Percentiles rank a stretch among this genome's conserved stretches.
Evolutionary conservation across 148 eudicot genomes (phyloP).

Genomic region (Talinum fruticosum): DNA sequence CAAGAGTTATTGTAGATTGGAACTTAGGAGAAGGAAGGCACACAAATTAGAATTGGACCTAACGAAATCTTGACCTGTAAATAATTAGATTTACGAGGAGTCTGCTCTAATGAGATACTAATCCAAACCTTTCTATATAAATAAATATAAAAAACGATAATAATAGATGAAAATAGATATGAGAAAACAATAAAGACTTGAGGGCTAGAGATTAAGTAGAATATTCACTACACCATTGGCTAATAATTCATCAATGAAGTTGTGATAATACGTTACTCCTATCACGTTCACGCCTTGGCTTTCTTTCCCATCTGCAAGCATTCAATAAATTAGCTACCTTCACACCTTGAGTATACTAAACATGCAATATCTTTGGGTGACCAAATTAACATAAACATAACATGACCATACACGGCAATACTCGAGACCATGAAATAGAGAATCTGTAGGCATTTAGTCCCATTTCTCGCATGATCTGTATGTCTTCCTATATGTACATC

Average conservation of each 20-base stretch:
- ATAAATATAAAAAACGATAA: too few relatives aligned
- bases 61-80: too few relatives aligned
- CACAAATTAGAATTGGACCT: too few relatives aligned
- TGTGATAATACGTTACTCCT: conserved; percentile 41
- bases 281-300: conserved; percentile 38
- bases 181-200: background rate
- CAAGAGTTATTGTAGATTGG: too few relatives aligned
- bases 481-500: conserved; percentile 37
- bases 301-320: conserved; percentile 32
- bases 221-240: conserved; percentile 27
- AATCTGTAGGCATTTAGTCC: conserved; percentile 36
- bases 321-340: background rate
- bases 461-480: conserved; percentile 36
- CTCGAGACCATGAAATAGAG: conserved; percentile 39
- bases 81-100: too few relatives aligned
- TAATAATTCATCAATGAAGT: conserved; percentile 43
- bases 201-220: background rate
- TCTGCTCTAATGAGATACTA: too few relatives aligned
- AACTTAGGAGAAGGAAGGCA: too few relatives aligned
- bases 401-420: conserved; percentile 32
- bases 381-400: background rate
- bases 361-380: background rate
- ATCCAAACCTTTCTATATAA: too few relatives aligned
- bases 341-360: too few relatives aligned
- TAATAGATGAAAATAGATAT: too few relatives aligned